Base-by-base conservation (phyloP, 305 asterid species). In the Andrographis paniculata region DNA sequence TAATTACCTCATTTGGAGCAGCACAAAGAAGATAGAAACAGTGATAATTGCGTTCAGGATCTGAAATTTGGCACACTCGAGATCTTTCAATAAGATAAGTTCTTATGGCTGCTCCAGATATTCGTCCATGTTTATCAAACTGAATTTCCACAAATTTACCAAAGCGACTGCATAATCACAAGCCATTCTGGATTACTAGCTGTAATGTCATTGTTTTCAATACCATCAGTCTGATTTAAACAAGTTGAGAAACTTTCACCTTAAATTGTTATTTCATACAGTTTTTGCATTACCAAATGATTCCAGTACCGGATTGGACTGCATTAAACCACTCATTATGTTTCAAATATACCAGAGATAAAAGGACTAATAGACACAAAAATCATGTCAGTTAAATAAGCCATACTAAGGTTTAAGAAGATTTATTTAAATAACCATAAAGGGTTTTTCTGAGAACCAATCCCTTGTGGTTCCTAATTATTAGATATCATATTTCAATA, bases 231-330 rank as follows among this genome's bases (percentile, higher is more conserved):
- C 13, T 33, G 4, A 33, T 33, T 33, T 2, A 12, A 33, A 33
- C 14, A 12, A 12, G 14, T 33, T 33, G 39, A 33, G 39, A n/a
- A n/a, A 19, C 45, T n/a, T 69, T 64, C 65, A 78, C 94, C 94
- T 82, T 20, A 89, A 82, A 58, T 82, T 82, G 66, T 82, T 79
- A 62, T 82, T 82, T 66, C 94, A 65, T 57, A 82, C 86, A 28
- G 94, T 82, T 69, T 82, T 82, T 18, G 94, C 94, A 79, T 82
- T 82, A 33, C 94, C 94, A 76, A 79, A 82, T 53, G 89, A 89
- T 76, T 82, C 94, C 56, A 82, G 94, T 40, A 82, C 89, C 53
- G 94, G 94, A 74, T 82, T 82, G 54, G 94, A 82, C 94, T 82
- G 86, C 63, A 86, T 41, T 42, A 28, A 63, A 65, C 55, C 10